These are phyloP conservation scores for Solanum bulbocastanum DNA, from an alignment of 257 asterid genomes.

Conservation along the genomic window DNA sequence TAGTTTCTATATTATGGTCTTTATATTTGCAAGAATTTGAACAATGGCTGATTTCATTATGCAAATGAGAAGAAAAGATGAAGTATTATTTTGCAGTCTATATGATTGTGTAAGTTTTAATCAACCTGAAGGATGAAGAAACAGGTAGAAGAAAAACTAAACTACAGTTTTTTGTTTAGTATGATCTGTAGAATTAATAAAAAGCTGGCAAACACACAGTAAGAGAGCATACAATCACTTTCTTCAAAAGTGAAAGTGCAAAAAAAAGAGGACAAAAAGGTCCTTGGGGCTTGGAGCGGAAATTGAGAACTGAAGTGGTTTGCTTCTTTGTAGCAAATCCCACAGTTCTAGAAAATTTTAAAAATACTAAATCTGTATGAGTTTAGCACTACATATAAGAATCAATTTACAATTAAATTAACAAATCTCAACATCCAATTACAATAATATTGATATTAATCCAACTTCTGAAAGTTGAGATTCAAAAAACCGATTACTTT, in stretches of 20 bases:
- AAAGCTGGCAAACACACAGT: background rate
- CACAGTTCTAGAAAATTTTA: background rate
- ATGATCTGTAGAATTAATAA: background rate
- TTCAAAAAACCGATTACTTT: background rate
- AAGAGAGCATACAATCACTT: background rate
- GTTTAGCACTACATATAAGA: background rate
- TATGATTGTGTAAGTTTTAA: background rate
- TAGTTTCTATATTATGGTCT: background rate
- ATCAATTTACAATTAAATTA: background rate
- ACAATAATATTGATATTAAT: background rate
- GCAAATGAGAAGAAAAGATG: background rate
- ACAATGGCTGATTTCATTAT: background rate
- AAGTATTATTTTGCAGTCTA: background rate
- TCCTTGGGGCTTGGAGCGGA: background rate
- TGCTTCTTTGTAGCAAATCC: background rate
- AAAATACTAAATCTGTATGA: background rate
- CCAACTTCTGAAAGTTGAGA: background rate
- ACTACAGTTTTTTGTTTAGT: background rate
- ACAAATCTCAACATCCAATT: background rate
- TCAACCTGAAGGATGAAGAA: background rate
- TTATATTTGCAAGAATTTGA: background rate
- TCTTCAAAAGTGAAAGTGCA: background rate
- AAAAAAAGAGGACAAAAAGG: background rate
- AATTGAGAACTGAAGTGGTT: background rate
- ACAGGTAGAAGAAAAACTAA: background rate